phyloP scores from a whole-genome alignment of 148 eudicot species.

The Vaccinium myrtillus region DNA sequence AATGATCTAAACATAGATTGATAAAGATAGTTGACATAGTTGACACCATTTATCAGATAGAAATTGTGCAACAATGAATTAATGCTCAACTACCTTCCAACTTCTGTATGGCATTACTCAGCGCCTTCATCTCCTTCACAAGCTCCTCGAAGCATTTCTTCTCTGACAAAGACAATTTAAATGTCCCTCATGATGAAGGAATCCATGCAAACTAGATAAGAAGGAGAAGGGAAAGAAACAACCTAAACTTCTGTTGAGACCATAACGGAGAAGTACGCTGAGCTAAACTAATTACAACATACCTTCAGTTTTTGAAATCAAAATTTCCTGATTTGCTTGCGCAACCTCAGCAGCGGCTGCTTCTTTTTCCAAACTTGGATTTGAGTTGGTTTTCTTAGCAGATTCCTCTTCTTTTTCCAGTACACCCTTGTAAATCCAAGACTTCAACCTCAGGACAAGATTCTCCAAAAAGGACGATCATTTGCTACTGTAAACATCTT shows the following conservation, averaged over 20 bases:
- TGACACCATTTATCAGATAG: not conserved
- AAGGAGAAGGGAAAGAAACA: constrained; percentile 5
- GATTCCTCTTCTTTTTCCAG: constrained; percentile 47
- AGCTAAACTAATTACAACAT: not conserved
- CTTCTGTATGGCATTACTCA: constrained; percentile 58
- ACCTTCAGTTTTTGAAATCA: too few species aligned
- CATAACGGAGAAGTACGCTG: not conserved
- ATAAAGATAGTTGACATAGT: not conserved
- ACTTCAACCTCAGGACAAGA: constrained; percentile 70
- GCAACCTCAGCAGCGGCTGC: constrained; percentile 68
- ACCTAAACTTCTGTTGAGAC: not conserved
- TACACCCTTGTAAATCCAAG: constrained; percentile 82
- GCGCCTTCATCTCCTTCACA: constrained; percentile 70
- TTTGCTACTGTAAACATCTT: not conserved
- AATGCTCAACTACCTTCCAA: constrained; percentile 54
- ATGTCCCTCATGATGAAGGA: not conserved
- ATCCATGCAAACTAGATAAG: not conserved
- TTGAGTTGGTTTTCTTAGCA: constrained; percentile 26
- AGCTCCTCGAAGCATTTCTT: constrained; percentile 55
- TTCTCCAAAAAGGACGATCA: constrained; percentile 39
- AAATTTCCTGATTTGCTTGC: too few species aligned
- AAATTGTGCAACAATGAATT: not conserved
- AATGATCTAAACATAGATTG: not conserved
- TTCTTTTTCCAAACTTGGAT: constrained; percentile 69
- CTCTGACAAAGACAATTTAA: constrained; percentile 14